phyloP scores from a whole-genome alignment of 352 stramenopile species.

The Phytophthora citrophthora region DNA sequence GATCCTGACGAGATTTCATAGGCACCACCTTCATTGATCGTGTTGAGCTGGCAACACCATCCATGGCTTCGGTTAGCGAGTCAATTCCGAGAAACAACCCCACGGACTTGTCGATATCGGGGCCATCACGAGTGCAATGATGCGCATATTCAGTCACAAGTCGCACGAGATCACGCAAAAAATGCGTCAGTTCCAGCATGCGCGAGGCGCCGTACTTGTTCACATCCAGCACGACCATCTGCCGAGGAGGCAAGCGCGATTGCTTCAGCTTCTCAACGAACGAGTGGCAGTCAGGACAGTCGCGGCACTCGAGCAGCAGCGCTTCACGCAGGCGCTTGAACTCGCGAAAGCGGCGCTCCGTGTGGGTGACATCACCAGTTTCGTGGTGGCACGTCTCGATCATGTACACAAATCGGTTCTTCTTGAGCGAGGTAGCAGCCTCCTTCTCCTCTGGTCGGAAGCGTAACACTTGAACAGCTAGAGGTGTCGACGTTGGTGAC shows the following conservation, averaged over 20 bases:
- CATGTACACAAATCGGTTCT: conserved; percentile 76
- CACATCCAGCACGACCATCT: conserved; percentile 61
- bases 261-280: conserved; percentile 64
- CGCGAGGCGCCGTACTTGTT: conserved; percentile 66
- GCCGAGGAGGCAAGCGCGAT: conserved; percentile 52
- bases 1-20: conserved; percentile 71
- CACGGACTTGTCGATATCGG: conserved; percentile 72
- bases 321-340: conserved; percentile 74
- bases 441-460: conserved; percentile 67
- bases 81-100: conserved; percentile 60
- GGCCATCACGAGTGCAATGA: conserved; percentile 51
- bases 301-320: conserved; percentile 60
- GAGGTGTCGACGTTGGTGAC: conserved; percentile 16
- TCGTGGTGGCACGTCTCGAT: conserved; percentile 74
- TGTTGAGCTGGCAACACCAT: conserved; percentile 39
- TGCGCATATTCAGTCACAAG: conserved; percentile 48
- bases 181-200: conserved; percentile 69
- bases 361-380: conserved; percentile 62
- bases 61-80: conserved; percentile 54
- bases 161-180: conserved; percentile 60
- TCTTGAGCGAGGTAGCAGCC: conserved; percentile 50
- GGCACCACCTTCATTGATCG: conserved; percentile 35
- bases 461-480: conserved; percentile 64
- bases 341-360: conserved; percentile 65
- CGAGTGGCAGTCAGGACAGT: conserved; percentile 49